A percentile compares a stretch with the other conserved stretches of the same genome.
These are phyloP conservation scores for Brassica carinata DNA, from an alignment of 345 rosid species.

Conservation along the genomic window DNA sequence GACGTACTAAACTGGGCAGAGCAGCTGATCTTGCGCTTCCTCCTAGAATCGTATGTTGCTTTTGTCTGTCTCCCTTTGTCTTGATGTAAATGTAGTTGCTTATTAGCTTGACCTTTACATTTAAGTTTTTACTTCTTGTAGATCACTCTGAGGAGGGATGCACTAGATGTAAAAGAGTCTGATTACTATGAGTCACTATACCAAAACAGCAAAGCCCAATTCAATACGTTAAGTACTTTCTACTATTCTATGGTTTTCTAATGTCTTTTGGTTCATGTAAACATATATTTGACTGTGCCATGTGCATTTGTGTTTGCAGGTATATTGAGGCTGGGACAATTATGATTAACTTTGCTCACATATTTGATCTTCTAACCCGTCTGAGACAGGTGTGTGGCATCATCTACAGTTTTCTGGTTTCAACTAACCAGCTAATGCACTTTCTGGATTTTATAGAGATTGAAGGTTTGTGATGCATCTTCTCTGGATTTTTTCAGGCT, in stretches of 20 bases:
- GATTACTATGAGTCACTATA: conserved; percentile 86
- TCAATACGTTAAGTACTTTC: conserved; percentile 66
- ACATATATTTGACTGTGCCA: conserved; percentile 11
- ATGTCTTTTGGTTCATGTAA: conserved; percentile 12
- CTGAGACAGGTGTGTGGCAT: conserved; percentile 74
- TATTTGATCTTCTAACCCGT: conserved; percentile 95
- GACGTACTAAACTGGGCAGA: conserved; percentile 95
- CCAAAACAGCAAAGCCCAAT: conserved; percentile 82
- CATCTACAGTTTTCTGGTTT: conserved; percentile 24
- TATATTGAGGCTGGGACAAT: conserved; percentile 82
- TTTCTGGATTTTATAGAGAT: background rate
- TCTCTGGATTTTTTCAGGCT: conserved; percentile 58
- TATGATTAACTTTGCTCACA: conserved; percentile 90
- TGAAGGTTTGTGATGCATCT: conserved; percentile 25
- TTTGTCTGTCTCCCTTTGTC: conserved; percentile 14
- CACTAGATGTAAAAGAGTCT: conserved; percentile 75
- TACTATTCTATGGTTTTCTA: background rate
- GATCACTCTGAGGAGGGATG: conserved; percentile 83
- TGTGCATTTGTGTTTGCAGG: conserved; percentile 48
- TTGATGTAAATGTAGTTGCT: conserved; percentile 14
- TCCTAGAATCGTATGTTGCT: conserved; percentile 72
- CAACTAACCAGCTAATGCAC: conserved; percentile 13
- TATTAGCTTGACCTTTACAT: background rate
- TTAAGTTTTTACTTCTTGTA: conserved; percentile 37
- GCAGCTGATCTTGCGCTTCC: conserved; percentile 99